These are phyloP conservation scores for Lipomyces anomalus DNA, from an alignment of 805 yeast species.

Conservation along the genomic window DNA sequence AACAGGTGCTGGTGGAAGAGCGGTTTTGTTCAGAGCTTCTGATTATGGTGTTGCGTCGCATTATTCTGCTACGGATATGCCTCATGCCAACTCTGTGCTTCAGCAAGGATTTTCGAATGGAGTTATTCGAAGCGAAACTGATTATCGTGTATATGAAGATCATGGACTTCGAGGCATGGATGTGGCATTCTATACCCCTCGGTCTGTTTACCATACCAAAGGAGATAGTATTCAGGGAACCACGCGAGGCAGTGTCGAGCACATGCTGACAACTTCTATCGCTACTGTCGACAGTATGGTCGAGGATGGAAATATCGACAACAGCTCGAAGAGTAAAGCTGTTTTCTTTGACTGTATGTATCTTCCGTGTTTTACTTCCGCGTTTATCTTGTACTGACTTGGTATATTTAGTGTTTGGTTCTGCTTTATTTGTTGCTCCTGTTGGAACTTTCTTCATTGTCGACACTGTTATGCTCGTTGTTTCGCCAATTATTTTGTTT, in stretches of 20 bases:
- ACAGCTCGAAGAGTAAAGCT: conserved; percentile 36
- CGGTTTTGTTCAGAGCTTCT: conserved; percentile 67
- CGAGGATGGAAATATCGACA: conserved; percentile 35
- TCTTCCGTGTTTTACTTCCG: background rate
- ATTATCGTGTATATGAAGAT: conserved; percentile 62
- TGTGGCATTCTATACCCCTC: conserved; percentile 80
- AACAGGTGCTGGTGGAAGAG: conserved; percentile 87
- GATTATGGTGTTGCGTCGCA: conserved; percentile 54
- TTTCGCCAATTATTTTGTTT: conserved; percentile 50
- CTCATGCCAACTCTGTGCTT: conserved; percentile 73
- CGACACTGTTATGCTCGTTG: conserved; percentile 48
- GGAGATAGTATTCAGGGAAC: conserved; percentile 64
- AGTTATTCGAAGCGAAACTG: conserved; percentile 74
- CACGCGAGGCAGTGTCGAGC: conserved; percentile 67
- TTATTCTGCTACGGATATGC: conserved; percentile 46
- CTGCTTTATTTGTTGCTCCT: conserved; percentile 22
- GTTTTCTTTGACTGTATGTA: conserved; percentile 50
- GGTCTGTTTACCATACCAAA: conserved; percentile 76
- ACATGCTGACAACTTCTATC: conserved; percentile 69
- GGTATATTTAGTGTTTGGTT: conserved; percentile 15
- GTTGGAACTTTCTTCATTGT: conserved; percentile 39
- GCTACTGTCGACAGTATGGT: conserved; percentile 52
- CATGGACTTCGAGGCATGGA: conserved; percentile 79
- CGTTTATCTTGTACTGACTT: background rate
- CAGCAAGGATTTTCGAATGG: conserved; percentile 80